Percentiles rank a stretch among this genome's conserved stretches.
Conservation (phyloP, 805 yeast genomes). For the Kockiozyma suomiensis region DNA sequence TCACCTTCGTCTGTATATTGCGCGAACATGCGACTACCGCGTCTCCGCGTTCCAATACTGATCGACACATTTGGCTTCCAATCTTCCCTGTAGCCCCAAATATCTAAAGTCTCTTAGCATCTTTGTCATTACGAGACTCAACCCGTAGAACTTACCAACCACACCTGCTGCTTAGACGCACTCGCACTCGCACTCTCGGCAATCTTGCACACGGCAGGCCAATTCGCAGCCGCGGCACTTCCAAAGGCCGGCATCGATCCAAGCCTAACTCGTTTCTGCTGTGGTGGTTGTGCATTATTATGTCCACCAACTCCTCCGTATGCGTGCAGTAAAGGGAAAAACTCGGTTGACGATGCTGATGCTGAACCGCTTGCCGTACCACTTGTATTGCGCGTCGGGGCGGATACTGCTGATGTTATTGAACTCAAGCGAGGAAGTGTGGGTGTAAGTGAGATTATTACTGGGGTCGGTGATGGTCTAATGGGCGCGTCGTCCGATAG, state of each 20-base stretch:
- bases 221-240: slow-evolving; percentile 19
- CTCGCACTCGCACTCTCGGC: slow-evolving; percentile 5
- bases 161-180: slow-evolving; percentile 27
- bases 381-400: background rate
- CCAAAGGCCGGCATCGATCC: slow-evolving; percentile 11
- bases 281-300: background rate
- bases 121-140: background rate
- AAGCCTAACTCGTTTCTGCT: background rate
- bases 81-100: slow-evolving; percentile 39
- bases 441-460: slow-evolving; percentile 15
- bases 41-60: slow-evolving; percentile 36
- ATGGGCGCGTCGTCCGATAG: background rate
- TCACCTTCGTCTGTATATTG: slow-evolving; percentile 12
- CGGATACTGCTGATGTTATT: background rate
- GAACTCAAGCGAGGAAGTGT: background rate
- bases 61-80: slow-evolving; percentile 34
- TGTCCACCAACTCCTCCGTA: background rate
- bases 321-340: slow-evolving; percentile 14
- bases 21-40: slow-evolving; percentile 35
- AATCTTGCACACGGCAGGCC: slow-evolving; percentile 27
- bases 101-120: slow-evolving; percentile 12
- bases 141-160: slow-evolving; percentile 27
- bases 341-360: slow-evolving; percentile 3
- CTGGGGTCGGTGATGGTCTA: slow-evolving; percentile 8
- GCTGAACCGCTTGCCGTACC: background rate